Conservation (phyloP, 2,329 filamentous ascomycete genomes). For the Trichoderma gracile region DNA sequence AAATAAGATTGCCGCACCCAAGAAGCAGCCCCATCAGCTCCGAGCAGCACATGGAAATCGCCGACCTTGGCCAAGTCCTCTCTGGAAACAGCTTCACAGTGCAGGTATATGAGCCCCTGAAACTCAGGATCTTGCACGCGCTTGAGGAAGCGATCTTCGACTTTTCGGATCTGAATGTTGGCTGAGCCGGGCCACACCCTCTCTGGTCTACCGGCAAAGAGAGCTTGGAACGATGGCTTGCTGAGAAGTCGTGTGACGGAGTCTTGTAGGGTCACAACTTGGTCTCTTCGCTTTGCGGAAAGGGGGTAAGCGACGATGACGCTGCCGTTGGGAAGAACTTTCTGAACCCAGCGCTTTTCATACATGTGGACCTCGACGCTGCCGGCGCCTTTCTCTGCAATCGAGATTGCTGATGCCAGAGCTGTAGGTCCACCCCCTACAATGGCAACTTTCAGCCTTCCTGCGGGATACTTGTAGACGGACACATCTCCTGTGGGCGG, state of each 20-base stretch:
- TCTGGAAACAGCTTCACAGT: slow-evolving; percentile 36
- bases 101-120: slow-evolving; percentile 36
- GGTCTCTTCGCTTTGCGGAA: slow-evolving; percentile 37
- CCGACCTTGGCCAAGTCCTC: slow-evolving; percentile 37
- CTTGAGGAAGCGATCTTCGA: slow-evolving; percentile 41
- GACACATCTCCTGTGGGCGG: slow-evolving; percentile 31
- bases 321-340: slow-evolving; percentile 27
- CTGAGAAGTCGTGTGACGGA: slow-evolving; percentile 38
- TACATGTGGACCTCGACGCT: slow-evolving; percentile 40
- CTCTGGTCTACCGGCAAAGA: slow-evolving; percentile 39
- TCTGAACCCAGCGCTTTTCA: slow-evolving; percentile 38
- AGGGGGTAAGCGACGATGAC: slow-evolving; percentile 36
- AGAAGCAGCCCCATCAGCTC: slow-evolving; percentile 40
- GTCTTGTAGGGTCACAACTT: slow-evolving; percentile 42
- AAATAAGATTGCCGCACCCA: slow-evolving; percentile 41
- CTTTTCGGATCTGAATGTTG: slow-evolving; percentile 43
- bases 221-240: slow-evolving; percentile 33
- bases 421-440: slow-evolving; percentile 40
- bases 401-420: slow-evolving; percentile 37
- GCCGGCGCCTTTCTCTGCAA: slow-evolving; percentile 39
- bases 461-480: slow-evolving; percentile 35
- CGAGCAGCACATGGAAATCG: slow-evolving; percentile 42
- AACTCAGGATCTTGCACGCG: slow-evolving; percentile 39
- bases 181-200: slow-evolving; percentile 41
- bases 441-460: slow-evolving; percentile 36